Evolutionary conservation across 2,329 filamentous ascomycete genomes (phyloP), one percentile per base, ranked within the genome.

Genomic region (Eutypella sp.): DNA sequence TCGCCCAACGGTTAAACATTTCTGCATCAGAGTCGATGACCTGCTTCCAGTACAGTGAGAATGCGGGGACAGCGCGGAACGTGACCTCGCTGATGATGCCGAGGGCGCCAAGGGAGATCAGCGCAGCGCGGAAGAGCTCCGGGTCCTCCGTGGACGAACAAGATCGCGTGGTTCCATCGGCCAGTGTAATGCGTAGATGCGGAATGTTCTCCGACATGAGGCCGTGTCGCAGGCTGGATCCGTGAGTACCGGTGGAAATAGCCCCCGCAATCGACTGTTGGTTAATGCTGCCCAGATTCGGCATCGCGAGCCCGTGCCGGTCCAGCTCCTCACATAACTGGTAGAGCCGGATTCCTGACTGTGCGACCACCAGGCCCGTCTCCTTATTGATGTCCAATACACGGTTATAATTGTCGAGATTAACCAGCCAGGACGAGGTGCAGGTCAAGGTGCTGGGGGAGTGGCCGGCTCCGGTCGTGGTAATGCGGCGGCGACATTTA

Each of bases 271-370:
- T 84, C 47, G 87, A 93, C 73, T 99, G 93, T 58, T 89, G 82
- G 64, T 96, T 90, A 67, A 99, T 99, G 65, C 89, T 96, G 29
- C 93, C 93, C 39, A 97, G 73, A 64, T 95, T 96, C 23, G 88
- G 87, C 79, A 99, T 85, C 2, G 90, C 89, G 52, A 96, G 75
- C 1, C 89, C 89, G 57, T 84, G 69, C 45, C 78, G 75, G 54
- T 88, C 89, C 25, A 96, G 81, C 59, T 82, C 80, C 37, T 79
- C 75, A 51, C 89, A 86, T 47, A 99, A 72, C 48, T 84, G 72
- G 57, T 81, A 81, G 49, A 99, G 73, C 18, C 92, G 79, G 53
- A 97, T 96, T 15, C 93, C 93, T n/a, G 87, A 86, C 69, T 97
- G 79, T 57, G 95, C 86, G 2, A 83, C 81, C 44, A 95, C 79